These are phyloP conservation scores for Colletotrichum trifolii DNA, from an alignment of 2,329 filamentous ascomycete genomes.

Conservation along the genomic window DNA sequence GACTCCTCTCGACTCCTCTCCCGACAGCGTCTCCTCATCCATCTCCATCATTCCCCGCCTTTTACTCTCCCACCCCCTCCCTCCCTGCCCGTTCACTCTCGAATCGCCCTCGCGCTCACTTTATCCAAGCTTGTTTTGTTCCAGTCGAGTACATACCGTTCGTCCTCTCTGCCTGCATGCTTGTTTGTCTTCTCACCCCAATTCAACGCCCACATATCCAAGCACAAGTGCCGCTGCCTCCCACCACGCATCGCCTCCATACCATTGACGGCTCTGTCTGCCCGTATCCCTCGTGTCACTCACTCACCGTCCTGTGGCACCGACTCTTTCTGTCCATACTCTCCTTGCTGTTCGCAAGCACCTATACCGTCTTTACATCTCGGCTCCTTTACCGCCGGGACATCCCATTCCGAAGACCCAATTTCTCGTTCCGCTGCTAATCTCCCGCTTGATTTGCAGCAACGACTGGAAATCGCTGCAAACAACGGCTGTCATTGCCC, in stretches of 20 bases:
- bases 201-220: constrained; percentile 27
- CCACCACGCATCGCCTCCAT: constrained; percentile 24
- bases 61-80: constrained; percentile 41
- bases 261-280: constrained; percentile 16
- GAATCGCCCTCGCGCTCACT: constrained; percentile 38
- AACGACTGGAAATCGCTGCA: constrained; percentile 14
- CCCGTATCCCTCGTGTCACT: constrained; percentile 31
- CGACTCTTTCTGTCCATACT: constrained; percentile 13
- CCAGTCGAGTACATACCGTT: constrained; percentile 30
- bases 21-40: constrained; percentile 35
- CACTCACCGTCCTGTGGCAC: constrained; percentile 24
- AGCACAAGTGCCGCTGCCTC: constrained; percentile 27
- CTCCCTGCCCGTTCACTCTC: constrained; percentile 25
- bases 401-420: constrained; percentile 28
- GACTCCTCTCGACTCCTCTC: constrained; percentile 35
- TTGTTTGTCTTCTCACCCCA: constrained; percentile 30
- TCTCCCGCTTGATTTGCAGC: constrained; percentile 24
- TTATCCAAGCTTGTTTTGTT: constrained; percentile 35
- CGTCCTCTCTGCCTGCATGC: constrained; percentile 27
- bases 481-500: constrained; percentile 13
- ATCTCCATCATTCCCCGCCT: constrained; percentile 39
- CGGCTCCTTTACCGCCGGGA: constrained; percentile 20
- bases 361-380: constrained; percentile 1
- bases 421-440: constrained; percentile 22
- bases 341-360: constrained; percentile 13